phyloP scores from a whole-genome alignment of 2,329 filamentous ascomycete species.

The Bisporella sp. region DNA sequence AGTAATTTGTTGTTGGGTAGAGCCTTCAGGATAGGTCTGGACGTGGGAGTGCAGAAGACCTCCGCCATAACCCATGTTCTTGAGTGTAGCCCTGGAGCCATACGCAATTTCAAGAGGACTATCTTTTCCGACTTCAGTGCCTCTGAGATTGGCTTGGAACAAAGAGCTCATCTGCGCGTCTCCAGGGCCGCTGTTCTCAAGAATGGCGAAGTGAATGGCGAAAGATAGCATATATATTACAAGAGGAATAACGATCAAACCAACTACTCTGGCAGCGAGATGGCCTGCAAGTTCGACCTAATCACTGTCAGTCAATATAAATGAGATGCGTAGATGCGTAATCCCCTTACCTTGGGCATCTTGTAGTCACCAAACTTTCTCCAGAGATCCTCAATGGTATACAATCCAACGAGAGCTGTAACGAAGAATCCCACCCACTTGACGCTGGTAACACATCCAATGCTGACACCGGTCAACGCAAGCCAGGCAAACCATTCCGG shows the following conservation, averaged over 20 bases:
- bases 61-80: slow-evolving; percentile 99
- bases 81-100: slow-evolving; percentile 85
- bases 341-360: slow-evolving; percentile 66
- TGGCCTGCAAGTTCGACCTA: slow-evolving; percentile 66
- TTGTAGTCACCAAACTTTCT: slow-evolving; percentile 92
- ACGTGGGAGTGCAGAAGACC: slow-evolving; percentile 94
- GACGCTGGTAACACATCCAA: slow-evolving; percentile 96
- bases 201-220: slow-evolving; percentile 86
- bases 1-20: slow-evolving; percentile 89
- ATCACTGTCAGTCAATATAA: slow-evolving; percentile 14
- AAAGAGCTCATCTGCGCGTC: slow-evolving; percentile 99
- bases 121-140: slow-evolving; percentile 89
- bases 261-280: slow-evolving; percentile 70
- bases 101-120: slow-evolving; percentile 88
- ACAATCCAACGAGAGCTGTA: slow-evolving; percentile 88
- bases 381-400: slow-evolving; percentile 96
- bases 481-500: slow-evolving; percentile 93
- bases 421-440: slow-evolving; percentile 97
- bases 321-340: background rate
- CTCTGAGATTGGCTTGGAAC: slow-evolving; percentile 93
- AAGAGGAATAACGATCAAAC: slow-evolving; percentile 82
- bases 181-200: slow-evolving; percentile 88
- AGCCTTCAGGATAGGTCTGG: slow-evolving; percentile 92
- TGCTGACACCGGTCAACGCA: slow-evolving; percentile 86
- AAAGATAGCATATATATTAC: slow-evolving; percentile 95